Percentiles rank a stretch among this genome's conserved stretches.
phyloP scores from a whole-genome alignment of 768 basidiomycete genomes.

The Clathrus columnatus region DNA sequence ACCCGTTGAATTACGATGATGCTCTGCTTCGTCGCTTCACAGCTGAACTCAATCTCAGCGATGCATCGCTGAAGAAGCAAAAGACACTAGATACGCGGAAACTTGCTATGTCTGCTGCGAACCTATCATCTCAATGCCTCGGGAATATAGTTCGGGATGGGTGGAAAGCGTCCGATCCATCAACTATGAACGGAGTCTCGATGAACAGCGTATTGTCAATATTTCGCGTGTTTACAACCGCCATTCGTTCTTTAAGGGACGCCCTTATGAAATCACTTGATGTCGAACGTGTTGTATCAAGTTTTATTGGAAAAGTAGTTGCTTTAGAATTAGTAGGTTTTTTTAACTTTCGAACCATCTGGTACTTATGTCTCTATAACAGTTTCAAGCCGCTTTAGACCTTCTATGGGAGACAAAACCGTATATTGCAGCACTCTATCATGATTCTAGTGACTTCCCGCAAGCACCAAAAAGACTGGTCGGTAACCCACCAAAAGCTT shows the following conservation, averaged over 20 bases:
- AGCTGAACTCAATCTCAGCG: neutral
- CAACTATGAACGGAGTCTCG: constrained; percentile 19
- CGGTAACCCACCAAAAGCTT: constrained; percentile 2
- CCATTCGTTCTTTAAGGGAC: constrained; percentile 39
- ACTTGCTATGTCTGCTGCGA: constrained; percentile 55
- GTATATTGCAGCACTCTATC: constrained; percentile 30
- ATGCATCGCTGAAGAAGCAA: constrained; percentile 8
- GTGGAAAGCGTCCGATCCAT: constrained; percentile 37
- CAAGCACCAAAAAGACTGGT: neutral
- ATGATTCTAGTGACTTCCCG: constrained; percentile 24
- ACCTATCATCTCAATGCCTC: constrained; percentile 50
- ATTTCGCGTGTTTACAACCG: constrained; percentile 33
- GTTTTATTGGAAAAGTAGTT: constrained; percentile 58
- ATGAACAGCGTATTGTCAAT: constrained; percentile 27
- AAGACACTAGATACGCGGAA: constrained; percentile 26
- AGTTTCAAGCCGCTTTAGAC: constrained; percentile 47
- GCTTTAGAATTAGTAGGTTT: constrained; percentile 60
- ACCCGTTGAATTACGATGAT: constrained; percentile 6
- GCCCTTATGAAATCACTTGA: constrained; percentile 43
- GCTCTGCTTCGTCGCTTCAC: constrained; percentile 1
- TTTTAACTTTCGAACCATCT: neutral
- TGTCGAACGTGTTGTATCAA: constrained; percentile 65
- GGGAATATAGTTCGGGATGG: constrained; percentile 45
- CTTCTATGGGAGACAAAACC: constrained; percentile 29
- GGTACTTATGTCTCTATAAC: neutral